phyloP scores from a whole-genome alignment of 2,329 filamentous ascomycete species.

The Escovopsis sp. region DNA sequence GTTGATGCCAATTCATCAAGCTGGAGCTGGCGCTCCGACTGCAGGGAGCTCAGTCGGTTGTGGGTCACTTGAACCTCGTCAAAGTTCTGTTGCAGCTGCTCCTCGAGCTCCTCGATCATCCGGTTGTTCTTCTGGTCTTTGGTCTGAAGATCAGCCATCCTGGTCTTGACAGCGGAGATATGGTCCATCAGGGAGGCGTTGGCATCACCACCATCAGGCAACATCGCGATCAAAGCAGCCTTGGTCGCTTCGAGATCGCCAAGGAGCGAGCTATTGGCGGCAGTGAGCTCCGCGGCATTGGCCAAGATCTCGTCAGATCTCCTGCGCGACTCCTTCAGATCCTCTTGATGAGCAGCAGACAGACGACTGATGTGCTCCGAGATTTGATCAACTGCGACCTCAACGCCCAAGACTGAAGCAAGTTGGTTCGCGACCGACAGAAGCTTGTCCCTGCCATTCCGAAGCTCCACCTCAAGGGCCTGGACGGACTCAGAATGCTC shows the following conservation, averaged over 20 bases:
- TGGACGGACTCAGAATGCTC: slow-evolving; percentile 44
- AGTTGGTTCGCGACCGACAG: slow-evolving; percentile 50
- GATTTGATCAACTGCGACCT: slow-evolving; percentile 54
- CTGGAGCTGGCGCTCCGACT: slow-evolving; percentile 58
- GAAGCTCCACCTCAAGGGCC: slow-evolving; percentile 46
- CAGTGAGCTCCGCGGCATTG: slow-evolving; percentile 39
- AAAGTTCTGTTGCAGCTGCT: slow-evolving; percentile 88
- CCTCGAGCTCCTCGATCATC: slow-evolving; percentile 88
- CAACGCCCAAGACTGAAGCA: slow-evolving; percentile 42
- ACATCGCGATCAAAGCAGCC: slow-evolving; percentile 35
- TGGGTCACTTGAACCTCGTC: slow-evolving; percentile 78
- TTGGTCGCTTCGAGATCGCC: slow-evolving; percentile 49
- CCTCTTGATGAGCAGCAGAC: slow-evolving; percentile 38
- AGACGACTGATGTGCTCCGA: slow-evolving; percentile 45
- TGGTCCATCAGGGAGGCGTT: slow-evolving; percentile 38
- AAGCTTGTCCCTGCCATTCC: slow-evolving; percentile 51
- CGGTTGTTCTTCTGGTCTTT: slow-evolving; percentile 83
- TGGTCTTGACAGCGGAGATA: slow-evolving; percentile 48
- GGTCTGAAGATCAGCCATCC: slow-evolving; percentile 45
- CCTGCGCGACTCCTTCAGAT: slow-evolving; percentile 42
- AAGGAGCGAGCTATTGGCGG: slow-evolving; percentile 44
- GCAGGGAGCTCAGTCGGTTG: slow-evolving; percentile 73
- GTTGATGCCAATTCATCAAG: slow-evolving; percentile 64
- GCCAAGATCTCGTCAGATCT: slow-evolving; percentile 42
- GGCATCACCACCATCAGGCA: slow-evolving; percentile 24